Evolutionary conservation across 1,284 basidiomycete species (phyloP).

Genomic region (Singerocomus rubriflavus): DNA sequence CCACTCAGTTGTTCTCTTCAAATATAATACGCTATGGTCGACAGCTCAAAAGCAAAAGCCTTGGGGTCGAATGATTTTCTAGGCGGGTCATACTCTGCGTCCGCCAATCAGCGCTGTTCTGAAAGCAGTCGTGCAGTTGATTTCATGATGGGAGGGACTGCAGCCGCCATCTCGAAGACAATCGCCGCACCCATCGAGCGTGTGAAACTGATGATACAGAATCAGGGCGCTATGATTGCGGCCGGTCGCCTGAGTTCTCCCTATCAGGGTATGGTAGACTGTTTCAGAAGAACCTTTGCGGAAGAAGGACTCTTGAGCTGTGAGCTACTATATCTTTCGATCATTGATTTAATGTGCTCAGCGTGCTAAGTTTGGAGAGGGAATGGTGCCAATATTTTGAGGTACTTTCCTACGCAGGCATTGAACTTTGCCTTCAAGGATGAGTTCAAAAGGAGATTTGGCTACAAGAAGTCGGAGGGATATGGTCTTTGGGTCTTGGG

Average conservation of each 20-base stretch:
- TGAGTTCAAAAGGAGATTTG: conserved; percentile 47
- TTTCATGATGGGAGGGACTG: conserved; percentile 51
- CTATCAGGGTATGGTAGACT: conserved; percentile 62
- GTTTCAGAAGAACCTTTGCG: conserved; percentile 51
- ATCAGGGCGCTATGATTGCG: conserved; percentile 57
- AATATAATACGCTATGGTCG: conserved; percentile 9
- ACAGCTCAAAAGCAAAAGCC: conserved; percentile 4
- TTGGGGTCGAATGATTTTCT: conserved; percentile 21
- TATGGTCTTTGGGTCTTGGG: conserved; percentile 51
- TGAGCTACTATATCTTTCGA: conserved; percentile 23
- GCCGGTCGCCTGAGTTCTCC: conserved; percentile 53
- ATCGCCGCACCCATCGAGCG: conserved; percentile 72
- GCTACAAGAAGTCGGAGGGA: conserved; percentile 52
- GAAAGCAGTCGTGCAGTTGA: conserved; percentile 32
- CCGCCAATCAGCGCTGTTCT: background rate
- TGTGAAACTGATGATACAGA: conserved; percentile 68
- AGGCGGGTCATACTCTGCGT: conserved; percentile 9
- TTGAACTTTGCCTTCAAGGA: conserved; percentile 53
- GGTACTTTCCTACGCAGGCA: conserved; percentile 67
- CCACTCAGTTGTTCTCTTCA: conserved; percentile 23
- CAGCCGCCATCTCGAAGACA: conserved; percentile 63
- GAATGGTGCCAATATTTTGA: conserved; percentile 61
- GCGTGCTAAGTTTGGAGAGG: conserved; percentile 51
- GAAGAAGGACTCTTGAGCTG: conserved; percentile 51
- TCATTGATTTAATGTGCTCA: conserved; percentile 9